Percentiles rank a stretch among this genome's conserved stretches.
phyloP scores from a whole-genome alignment of 768 basidiomycete species.

The Amanita subjunquillea region DNA sequence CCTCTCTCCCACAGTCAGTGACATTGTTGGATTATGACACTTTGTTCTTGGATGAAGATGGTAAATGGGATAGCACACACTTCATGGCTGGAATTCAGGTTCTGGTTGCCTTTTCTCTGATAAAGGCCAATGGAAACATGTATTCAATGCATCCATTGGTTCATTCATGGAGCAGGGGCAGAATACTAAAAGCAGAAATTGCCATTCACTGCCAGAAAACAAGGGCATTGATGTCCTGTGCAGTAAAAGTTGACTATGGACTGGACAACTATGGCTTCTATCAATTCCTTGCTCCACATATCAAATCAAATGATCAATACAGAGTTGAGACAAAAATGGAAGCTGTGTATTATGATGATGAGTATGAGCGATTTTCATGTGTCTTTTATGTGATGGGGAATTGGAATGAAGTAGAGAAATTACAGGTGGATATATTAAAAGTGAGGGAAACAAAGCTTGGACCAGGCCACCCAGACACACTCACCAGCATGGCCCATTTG shows the following conservation, averaged over 20 bases:
- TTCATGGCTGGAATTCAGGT: constrained; percentile 10
- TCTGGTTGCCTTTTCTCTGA: constrained; percentile 9
- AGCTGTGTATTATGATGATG: not conserved
- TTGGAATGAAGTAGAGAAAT: not conserved
- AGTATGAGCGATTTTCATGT: not conserved
- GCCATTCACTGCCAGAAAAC: not conserved
- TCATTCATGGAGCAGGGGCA: constrained; percentile 3
- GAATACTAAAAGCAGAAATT: not conserved
- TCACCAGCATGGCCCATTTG: not conserved
- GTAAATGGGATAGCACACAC: constrained; percentile 7
- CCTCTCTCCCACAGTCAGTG: too few species aligned
- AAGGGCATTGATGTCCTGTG: not conserved
- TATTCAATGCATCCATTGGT: constrained; percentile 9
- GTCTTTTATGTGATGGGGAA: not conserved
- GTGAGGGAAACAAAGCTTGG: not conserved
- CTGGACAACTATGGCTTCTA: not conserved
- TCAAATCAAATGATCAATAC: not conserved
- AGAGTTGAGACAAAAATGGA: not conserved
- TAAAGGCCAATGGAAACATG: constrained; percentile 3
- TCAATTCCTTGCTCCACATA: constrained; percentile 4
- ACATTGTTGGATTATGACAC: not conserved
- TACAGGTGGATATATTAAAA: not conserved
- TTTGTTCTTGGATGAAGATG: not conserved
- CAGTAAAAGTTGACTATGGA: not conserved
- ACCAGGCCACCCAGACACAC: not conserved